These are phyloP conservation scores for Jackrogersella minutella DNA, from an alignment of 495 filamentous ascomycete genomes.

Conservation along the genomic window DNA sequence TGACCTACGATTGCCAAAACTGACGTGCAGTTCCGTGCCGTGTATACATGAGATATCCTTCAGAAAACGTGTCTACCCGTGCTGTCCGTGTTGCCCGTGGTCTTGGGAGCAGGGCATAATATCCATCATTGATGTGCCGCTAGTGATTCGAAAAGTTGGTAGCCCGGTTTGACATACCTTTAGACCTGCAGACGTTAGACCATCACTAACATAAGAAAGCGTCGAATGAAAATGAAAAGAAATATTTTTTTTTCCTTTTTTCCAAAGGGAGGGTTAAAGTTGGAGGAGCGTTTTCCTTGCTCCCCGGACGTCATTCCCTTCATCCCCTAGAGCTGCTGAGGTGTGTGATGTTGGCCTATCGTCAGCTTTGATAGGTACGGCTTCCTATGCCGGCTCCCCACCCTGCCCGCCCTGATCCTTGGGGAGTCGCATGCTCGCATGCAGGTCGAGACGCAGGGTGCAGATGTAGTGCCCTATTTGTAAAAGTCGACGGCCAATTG, in stretches of 20 bases:
- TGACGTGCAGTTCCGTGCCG: conserved; percentile 1
- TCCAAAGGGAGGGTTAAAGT: conserved; percentile 1
- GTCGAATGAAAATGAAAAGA: conserved; percentile 25
- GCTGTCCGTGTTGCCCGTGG: no score
- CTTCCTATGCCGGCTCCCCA: conserved; percentile 17
- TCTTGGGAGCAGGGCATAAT: conserved; percentile 1
- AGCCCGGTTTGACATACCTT: background rate
- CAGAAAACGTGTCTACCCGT: no score
- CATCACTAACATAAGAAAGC: conserved; percentile 28
- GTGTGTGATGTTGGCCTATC: conserved; percentile 27
- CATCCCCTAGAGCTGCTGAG: conserved; percentile 37
- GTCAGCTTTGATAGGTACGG: conserved; percentile 35
- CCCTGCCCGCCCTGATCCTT: conserved; percentile 25
- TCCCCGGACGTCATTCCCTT: conserved; percentile 23
- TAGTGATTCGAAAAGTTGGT: background rate
- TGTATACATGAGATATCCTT: conserved; percentile 1
- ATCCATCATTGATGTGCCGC: no score
- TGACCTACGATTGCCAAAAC: conserved; percentile 2
- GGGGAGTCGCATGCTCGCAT: conserved; percentile 23
- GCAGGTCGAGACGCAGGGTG: conserved; percentile 34
- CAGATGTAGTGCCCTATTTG: background rate
- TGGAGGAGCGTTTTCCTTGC: conserved; percentile 35
- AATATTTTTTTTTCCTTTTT: background rate
- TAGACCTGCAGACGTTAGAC: conserved; percentile 15
- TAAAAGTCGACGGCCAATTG: conserved; percentile 18